These are phyloP conservation scores for Elongisporangium senticosum DNA, from an alignment of 352 stramenopile species.

Conservation along the genomic window DNA sequence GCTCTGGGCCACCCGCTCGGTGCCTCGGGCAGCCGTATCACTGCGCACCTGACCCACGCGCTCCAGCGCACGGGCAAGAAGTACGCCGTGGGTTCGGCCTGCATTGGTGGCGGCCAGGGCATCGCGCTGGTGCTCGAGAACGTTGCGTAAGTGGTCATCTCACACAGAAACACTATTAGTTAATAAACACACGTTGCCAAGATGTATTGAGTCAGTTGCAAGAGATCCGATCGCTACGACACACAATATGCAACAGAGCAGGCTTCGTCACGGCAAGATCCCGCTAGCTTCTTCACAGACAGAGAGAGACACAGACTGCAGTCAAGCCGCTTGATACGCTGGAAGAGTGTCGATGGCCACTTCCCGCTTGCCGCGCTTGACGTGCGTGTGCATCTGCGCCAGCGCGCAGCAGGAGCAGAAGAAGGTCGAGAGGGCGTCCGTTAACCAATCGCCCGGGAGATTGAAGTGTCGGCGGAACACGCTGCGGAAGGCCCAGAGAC, in stretches of 20 bases:
- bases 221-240: not conserved
- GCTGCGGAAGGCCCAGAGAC: not conserved
- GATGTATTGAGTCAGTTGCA: not conserved
- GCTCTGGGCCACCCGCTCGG: conserved; percentile 96
- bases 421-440: not conserved
- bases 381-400: not conserved
- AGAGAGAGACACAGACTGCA: not conserved
- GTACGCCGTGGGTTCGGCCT: conserved; percentile 94
- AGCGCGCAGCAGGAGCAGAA: not conserved
- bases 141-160: conserved; percentile 29
- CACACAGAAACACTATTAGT: not conserved
- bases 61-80: conserved; percentile 86
- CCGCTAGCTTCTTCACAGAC: not conserved
- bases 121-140: conserved; percentile 97
- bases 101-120: conserved; percentile 97
- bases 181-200: conserved; percentile 1
- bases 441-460: not conserved
- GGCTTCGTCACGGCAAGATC: too few relatives aligned
- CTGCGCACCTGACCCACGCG: conserved; percentile 86
- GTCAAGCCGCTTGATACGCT: not conserved
- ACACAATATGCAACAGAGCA: conserved; percentile 1
- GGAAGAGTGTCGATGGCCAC: not conserved
- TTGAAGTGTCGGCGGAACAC: not conserved
- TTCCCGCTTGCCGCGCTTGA: not conserved
- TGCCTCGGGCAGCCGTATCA: conserved; percentile 91